phyloP scores from a whole-genome alignment of 73 alveolate species.

The Paramecium biaurelia region DNA sequence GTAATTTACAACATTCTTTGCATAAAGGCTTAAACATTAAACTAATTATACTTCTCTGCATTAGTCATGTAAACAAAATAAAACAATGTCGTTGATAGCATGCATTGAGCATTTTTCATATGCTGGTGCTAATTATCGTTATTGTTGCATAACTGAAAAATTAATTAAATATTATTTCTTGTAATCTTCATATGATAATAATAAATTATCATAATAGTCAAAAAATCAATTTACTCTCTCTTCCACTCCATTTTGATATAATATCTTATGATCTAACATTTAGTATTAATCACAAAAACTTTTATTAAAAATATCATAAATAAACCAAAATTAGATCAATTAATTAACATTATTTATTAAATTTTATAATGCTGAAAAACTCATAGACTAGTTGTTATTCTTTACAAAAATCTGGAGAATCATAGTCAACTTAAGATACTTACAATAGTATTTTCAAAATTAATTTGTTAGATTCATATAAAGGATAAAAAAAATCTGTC shows the following conservation, averaged over 20 bases:
- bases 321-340: not conserved
- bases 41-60: not conserved
- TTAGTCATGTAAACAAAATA: not conserved
- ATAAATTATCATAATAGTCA: not conserved
- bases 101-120: slow-evolving; percentile 29
- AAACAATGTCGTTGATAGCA: not conserved
- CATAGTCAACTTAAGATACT: not conserved
- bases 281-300: not conserved
- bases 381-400: not conserved
- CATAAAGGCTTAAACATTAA: not conserved
- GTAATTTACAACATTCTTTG: slow-evolving; percentile 40
- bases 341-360: not conserved
- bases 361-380: not conserved
- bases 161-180: not conserved
- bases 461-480: not conserved
- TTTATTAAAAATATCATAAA: not conserved
- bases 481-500: not conserved
- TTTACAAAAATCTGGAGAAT: not conserved
- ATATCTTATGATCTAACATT: not conserved
- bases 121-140: not conserved
- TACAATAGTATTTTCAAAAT: not conserved
- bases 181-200: not conserved
- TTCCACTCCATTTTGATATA: not conserved
- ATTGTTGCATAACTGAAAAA: not conserved
- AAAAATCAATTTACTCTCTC: not conserved